Percentiles rank a stretch among this genome's conserved stretches.
Evolutionary conservation across 805 yeast genomes (phyloP).

Genomic region (Komagataella mondaviorum): DNA sequence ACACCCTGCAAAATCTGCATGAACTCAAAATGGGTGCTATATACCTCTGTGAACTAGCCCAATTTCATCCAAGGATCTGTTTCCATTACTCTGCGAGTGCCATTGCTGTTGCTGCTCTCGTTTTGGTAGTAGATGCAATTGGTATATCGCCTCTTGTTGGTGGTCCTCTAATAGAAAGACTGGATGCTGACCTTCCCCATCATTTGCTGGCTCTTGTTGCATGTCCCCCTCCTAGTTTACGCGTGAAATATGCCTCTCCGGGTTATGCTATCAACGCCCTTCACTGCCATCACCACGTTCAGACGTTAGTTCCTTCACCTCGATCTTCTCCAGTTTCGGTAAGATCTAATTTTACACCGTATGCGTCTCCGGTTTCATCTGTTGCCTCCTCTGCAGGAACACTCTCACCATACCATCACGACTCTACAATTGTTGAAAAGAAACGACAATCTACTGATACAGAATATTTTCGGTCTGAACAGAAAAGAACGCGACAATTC

Average conservation of each 20-base stretch:
- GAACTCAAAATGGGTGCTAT: constrained; percentile 43
- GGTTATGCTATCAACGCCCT: neutral
- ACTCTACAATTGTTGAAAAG: constrained; percentile 3
- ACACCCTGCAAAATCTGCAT: constrained; percentile 19
- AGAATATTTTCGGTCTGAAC: neutral
- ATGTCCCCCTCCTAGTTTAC: neutral
- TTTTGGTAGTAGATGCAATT: neutral
- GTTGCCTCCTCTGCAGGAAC: neutral
- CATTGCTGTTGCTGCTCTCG: constrained; percentile 36
- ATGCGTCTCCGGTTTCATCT: neutral
- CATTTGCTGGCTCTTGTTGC: neutral
- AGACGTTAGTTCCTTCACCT: neutral
- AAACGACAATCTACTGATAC: neutral
- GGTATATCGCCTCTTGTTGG: neutral
- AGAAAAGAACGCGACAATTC: constrained; percentile 2
- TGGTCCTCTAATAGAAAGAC: neutral
- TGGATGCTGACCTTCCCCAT: neutral
- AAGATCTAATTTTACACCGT: neutral
- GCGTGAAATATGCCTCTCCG: neutral
- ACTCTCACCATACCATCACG: neutral
- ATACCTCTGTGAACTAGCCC: constrained; percentile 53
- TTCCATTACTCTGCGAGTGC: constrained; percentile 31
- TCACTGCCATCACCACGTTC: neutral
- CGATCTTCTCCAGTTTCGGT: neutral
- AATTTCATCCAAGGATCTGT: constrained; percentile 45